phyloP scores from a whole-genome alignment of 2,329 filamentous ascomycete species.

The Penicillium corylophilum region DNA sequence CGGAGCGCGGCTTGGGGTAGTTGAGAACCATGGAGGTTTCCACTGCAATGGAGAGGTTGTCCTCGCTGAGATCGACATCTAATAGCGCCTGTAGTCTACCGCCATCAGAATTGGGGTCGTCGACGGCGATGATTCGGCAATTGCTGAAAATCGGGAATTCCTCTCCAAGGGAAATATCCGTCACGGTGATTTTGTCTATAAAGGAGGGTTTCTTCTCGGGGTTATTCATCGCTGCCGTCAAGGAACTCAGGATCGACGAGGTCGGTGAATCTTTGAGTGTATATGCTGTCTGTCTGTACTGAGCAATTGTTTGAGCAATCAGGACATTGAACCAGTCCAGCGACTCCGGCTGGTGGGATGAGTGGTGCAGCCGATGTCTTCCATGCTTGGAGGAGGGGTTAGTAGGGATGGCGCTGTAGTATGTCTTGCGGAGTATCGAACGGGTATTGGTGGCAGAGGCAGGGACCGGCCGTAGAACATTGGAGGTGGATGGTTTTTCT shows the following conservation, averaged over 20 bases:
- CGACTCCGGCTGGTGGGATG: constrained; percentile 93
- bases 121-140: constrained; percentile 87
- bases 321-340: constrained; percentile 99
- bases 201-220: constrained; percentile 83
- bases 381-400: constrained; percentile 43
- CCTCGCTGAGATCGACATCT: constrained; percentile 88
- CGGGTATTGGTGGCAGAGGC: constrained; percentile 79
- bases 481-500: constrained; percentile 58
- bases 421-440: constrained; percentile 86
- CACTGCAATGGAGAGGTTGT: constrained; percentile 90
- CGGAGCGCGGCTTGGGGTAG: constrained; percentile 85
- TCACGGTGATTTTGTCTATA: constrained; percentile 88
- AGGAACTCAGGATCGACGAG: constrained; percentile 70
- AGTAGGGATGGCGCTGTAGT: constrained; percentile 68
- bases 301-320: constrained; percentile 92
- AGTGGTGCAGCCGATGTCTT: constrained; percentile 44
- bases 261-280: constrained; percentile 66
- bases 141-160: constrained; percentile 99
- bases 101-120: constrained; percentile 58
- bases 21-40: constrained; percentile 94
- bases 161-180: constrained; percentile 89
- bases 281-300: constrained; percentile 88
- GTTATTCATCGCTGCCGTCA: constrained; percentile 87
- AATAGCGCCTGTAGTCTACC: constrained; percentile 86
- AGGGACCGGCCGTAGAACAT: constrained; percentile 69